Percentiles rank a stretch among this genome's conserved stretches.
Evolutionary conservation across 768 basidiomycete species (phyloP).

Genomic region (Amyloporia xantha): DNA sequence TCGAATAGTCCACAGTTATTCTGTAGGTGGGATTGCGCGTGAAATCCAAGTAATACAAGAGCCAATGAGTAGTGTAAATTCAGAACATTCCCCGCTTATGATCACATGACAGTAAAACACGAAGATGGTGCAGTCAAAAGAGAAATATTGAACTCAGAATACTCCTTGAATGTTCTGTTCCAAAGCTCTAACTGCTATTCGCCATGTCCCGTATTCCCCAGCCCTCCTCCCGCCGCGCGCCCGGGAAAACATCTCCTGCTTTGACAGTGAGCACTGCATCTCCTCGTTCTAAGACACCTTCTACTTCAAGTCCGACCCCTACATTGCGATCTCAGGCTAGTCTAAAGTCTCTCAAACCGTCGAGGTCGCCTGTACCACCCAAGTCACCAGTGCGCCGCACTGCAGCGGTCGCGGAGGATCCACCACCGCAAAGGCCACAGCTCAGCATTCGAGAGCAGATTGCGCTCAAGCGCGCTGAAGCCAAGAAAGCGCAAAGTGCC

Average conservation of each 20-base stretch:
- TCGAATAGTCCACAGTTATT: too few species aligned
- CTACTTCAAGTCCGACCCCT: constrained; percentile 5
- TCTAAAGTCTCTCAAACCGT: constrained; percentile 13
- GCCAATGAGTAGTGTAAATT: too few species aligned
- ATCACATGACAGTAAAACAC: too few species aligned
- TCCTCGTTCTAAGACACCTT: constrained; percentile 3
- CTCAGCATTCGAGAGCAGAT: constrained; percentile 71
- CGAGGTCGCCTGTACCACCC: constrained; percentile 13
- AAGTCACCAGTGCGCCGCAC: constrained; percentile 2
- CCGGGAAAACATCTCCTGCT: background rate
- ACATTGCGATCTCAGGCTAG: constrained; percentile 17
- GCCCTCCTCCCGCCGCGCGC: constrained; percentile 4
- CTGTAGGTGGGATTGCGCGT: too few species aligned
- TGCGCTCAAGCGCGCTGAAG: constrained; percentile 72
- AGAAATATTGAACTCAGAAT: too few species aligned
- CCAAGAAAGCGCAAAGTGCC: constrained; percentile 49
- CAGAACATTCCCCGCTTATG: too few species aligned
- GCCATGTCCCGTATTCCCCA: constrained; percentile 9
- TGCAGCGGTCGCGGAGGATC: constrained; percentile 5
- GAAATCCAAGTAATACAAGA: too few species aligned
- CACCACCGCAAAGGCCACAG: constrained; percentile 24
- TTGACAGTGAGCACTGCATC: constrained; percentile 2
- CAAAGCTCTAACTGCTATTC: too few species aligned
- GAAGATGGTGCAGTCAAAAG: too few species aligned
- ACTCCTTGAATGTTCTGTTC: too few species aligned